Base-by-base conservation (phyloP, 176 grass and related monocot species). In the Tillandsia fasciculata region DNA sequence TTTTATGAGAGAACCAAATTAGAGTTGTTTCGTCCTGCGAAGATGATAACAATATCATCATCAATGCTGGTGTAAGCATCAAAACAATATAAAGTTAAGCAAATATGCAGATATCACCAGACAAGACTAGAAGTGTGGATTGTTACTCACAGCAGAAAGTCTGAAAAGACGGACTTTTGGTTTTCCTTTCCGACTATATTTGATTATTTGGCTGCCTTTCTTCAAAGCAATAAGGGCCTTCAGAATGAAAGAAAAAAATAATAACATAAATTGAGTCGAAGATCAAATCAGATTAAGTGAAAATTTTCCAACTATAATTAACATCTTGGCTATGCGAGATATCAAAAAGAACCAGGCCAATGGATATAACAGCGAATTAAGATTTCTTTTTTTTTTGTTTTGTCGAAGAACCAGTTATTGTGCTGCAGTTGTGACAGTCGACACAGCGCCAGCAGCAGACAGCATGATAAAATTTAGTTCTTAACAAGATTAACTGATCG, bases 1-100 rank as follows among this genome's bases (percentile, higher is more conserved):
- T 97, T 64, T 77, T 97, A 73, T 87, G 83, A 48, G 93, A 97
- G 57, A 87, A 76, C 94, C 89, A 97, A 87, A 90, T 78, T 73
- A 97, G 74, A 74, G 81, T 18, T 33, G 89, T 74, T 83, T 87
- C 94, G 18, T 97, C 94, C 94, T 97, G 82, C 51, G 77, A 56
- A 61, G 24, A 69, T 9, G 33, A n/a, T n/a, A n/a, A 76, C 51
- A 50, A 52, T 67, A 79, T 59, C 63, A 79, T 59, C 63, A 65
- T 26, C 2, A 66, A 18, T 9, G 10, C 56, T 10, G 56, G 56
- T 61, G 22, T 23, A 20, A 61, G 22, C 56, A 61, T 15, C n/a
- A 23, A 18, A 61, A 22, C 14, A 18, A 10, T 61, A 61, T 7
- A n/a, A 15, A 42, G 4, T 42, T 6, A 42, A 42, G 33, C 3